Evolutionary conservation across 371 early-diverging fungal genomes (phyloP).

Genomic region (Choanephora cucurbitarum): DNA sequence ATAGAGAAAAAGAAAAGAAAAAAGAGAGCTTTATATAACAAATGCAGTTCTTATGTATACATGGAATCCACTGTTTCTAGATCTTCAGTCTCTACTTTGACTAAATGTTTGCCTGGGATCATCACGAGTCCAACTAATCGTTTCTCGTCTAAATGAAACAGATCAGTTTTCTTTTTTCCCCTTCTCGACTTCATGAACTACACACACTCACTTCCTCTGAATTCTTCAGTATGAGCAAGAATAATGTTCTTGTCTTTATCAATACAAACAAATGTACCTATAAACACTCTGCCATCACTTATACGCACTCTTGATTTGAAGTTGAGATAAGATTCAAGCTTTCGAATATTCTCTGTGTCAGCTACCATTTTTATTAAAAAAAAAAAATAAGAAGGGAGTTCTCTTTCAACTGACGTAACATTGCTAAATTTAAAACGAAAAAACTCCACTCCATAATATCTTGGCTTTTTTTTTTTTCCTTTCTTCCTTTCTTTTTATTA

Average conservation of each 20-base stretch:
- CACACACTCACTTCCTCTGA: slow-evolving; percentile 52
- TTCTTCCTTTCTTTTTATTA: slow-evolving; percentile 2
- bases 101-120: slow-evolving; percentile 86
- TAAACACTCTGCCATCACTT: slow-evolving; percentile 77
- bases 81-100: slow-evolving; percentile 71
- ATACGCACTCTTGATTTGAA: slow-evolving; percentile 65
- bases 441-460: slow-evolving; percentile 3
- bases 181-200: no score
- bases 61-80: slow-evolving; percentile 23
- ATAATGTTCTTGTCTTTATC: slow-evolving; percentile 83
- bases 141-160: slow-evolving; percentile 55
- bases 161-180: no score
- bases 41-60: slow-evolving; percentile 24
- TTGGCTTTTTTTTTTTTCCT: slow-evolving; percentile 4
- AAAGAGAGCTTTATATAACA: slow-evolving; percentile 2
- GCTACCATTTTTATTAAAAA: no score
- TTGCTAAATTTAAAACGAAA: no score
- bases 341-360: slow-evolving; percentile 46
- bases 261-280: slow-evolving; percentile 79
- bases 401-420: neutral
- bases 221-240: slow-evolving; percentile 76
- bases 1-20: neutral
- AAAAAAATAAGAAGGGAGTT: slow-evolving; percentile 1
- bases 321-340: slow-evolving; percentile 61
- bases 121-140: slow-evolving; percentile 82